A percentile compares a stretch with the other conserved stretches of the same genome.
phyloP scores from a whole-genome alignment of 495 filamentous ascomycete genomes.

The Neohortaea acidophila region DNA sequence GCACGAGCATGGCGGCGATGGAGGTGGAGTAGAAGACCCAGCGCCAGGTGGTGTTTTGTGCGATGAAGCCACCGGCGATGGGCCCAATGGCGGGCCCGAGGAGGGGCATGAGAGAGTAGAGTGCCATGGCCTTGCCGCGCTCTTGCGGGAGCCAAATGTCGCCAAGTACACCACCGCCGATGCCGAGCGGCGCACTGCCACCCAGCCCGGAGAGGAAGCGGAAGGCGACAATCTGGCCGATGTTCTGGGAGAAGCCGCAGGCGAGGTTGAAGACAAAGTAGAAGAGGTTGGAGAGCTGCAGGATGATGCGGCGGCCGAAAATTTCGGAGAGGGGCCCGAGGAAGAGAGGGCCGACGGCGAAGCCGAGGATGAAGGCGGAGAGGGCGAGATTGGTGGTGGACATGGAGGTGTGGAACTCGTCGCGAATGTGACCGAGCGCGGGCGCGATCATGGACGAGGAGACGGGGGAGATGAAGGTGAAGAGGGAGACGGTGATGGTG shows the following conservation, averaged over 20 bases:
- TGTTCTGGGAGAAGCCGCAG: constrained; percentile 27
- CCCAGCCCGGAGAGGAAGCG: constrained; percentile 29
- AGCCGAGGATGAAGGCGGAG: constrained; percentile 63
- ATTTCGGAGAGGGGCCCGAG: constrained; percentile 28
- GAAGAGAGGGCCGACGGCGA: constrained; percentile 41
- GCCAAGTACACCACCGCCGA: constrained; percentile 28
- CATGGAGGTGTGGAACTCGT: constrained; percentile 40
- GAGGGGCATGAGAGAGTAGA: constrained; percentile 28
- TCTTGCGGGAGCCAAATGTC: constrained; percentile 28
- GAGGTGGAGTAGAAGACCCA: constrained; percentile 34
- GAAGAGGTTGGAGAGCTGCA: constrained; percentile 28
- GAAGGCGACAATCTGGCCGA: constrained; percentile 27
- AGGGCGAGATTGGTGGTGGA: constrained; percentile 45
- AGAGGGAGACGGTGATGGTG: constrained; percentile 31
- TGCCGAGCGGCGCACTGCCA: constrained; percentile 28
- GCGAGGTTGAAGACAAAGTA: constrained; percentile 28
- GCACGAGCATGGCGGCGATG: constrained; percentile 47
- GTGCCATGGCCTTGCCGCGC: constrained; percentile 26
- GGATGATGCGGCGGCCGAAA: constrained; percentile 27
- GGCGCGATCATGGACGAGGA: constrained; percentile 63
- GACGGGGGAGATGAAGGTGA: constrained; percentile 59
- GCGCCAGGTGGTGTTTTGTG: constrained; percentile 41
- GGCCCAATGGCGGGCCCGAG: constrained; percentile 30
- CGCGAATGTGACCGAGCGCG: constrained; percentile 37
- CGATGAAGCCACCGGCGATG: constrained; percentile 38